These are phyloP conservation scores for Hippophae rhamnoides DNA, from an alignment of 306 rosid genomes.

Conservation along the genomic window DNA sequence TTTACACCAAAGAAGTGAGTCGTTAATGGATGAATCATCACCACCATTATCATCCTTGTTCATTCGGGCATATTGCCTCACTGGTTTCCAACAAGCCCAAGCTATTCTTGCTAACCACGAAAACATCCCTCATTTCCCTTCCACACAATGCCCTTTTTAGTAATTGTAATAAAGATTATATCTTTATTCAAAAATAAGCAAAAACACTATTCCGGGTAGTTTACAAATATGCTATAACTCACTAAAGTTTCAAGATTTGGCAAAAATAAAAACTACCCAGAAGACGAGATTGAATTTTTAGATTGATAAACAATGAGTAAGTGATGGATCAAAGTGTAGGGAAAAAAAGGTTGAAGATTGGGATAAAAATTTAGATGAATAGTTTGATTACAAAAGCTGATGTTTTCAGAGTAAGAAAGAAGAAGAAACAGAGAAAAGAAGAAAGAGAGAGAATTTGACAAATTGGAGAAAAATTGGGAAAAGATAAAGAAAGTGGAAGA, in stretches of 20 bases:
- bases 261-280: conserved; percentile 11
- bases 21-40: conserved; percentile 43
- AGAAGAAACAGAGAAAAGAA: neutral
- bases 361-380: too few relatives aligned
- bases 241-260: neutral
- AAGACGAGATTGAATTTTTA: neutral
- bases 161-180: neutral
- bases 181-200: neutral
- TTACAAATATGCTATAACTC: neutral
- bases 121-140: conserved; percentile 94
- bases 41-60: conserved; percentile 41
- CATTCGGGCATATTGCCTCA: conserved; percentile 77
- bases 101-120: conserved; percentile 89
- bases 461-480: neutral
- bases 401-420: neutral
- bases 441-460: neutral
- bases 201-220: neutral
- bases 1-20: conserved; percentile 50
- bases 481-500: neutral
- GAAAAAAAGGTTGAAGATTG: neutral
- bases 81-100: conserved; percentile 76
- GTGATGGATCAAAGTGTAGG: conserved; percentile 4
- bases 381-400: neutral
- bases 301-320: neutral
- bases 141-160: conserved; percentile 16